Percentiles rank a stretch among this genome's conserved stretches.
Evolutionary conservation across 129 eudicot genomes (phyloP).

Genomic region (Lonicera japonica): DNA sequence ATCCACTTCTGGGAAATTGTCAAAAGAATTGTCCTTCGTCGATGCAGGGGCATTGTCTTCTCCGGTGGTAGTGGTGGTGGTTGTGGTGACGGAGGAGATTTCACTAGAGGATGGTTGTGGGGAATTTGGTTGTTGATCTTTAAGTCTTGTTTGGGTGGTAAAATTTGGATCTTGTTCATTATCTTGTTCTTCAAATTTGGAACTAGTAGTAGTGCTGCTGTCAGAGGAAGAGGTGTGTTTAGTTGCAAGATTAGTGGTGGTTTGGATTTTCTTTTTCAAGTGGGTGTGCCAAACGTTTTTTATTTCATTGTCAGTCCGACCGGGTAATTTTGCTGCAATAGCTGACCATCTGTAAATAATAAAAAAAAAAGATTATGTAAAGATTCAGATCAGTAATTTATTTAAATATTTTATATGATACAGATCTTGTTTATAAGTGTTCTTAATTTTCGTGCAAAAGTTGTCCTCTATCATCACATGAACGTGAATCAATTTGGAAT

Average conservation of each 20-base stretch:
- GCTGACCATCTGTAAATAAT: constrained; percentile 16
- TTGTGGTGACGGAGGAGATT: constrained; percentile 37
- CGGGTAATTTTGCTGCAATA: constrained; percentile 15
- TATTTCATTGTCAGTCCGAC: constrained; percentile 23
- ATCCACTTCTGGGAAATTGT: constrained; percentile 29
- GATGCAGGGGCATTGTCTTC: neutral
- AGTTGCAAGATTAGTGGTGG: neutral
- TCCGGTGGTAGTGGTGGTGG: constrained; percentile 27
- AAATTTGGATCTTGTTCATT: too few species aligned
- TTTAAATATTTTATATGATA: neutral
- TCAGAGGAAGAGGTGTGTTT: too few species aligned
- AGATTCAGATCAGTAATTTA: neutral
- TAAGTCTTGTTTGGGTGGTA: neutral
- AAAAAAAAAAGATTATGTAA: neutral
- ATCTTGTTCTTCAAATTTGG: neutral
- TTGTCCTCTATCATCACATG: neutral
- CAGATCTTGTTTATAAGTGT: neutral
- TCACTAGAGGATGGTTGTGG: constrained; percentile 34
- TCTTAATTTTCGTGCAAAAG: neutral
- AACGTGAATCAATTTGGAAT: neutral
- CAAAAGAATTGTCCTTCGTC: constrained; percentile 16
- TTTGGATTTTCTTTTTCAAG: constrained; percentile 18
- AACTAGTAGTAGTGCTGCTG: neutral
- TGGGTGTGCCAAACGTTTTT: constrained; percentile 25
- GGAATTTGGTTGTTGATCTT: neutral